Evolutionary conservation across 2,329 filamentous ascomycete genomes (phyloP), one percentile per base, ranked within the genome.

Genomic region (Fusarium sp.): DNA sequence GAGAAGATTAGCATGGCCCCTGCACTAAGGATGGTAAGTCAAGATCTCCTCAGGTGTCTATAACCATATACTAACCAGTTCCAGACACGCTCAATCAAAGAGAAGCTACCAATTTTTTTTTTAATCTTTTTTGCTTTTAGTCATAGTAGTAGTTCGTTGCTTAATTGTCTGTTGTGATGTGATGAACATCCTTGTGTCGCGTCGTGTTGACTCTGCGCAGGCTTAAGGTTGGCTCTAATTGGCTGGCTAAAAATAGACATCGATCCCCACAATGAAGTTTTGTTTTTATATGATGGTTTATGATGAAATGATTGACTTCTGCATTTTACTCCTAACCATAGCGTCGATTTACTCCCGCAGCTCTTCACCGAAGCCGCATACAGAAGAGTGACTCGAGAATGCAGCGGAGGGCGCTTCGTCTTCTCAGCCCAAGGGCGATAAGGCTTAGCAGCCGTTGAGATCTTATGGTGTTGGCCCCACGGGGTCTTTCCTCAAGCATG

Each of bases 1-100:
- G 45, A 47, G 89, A 91, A 92, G 89, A 92, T 92, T 93, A 93
- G 92, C 92, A 93, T 93, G 91, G 91, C 91, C 91, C 89, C 89
- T 91, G 89, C 88, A 91, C 93, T 95, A 96, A 96, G 94, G 94
- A 95, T 96, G 93, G 28, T 30, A 30, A 30, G 28, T 28, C 28
- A 28, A 28, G 28, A 28, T 28, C 28, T 28, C 28, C 28, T 28
- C 28, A 28, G 28, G 8, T 28, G 8, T 28, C 28, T 28, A 28
- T 28, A 8, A 28, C 28, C 28, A 9, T 9, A 28, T 28, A 28
- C 28, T 28, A 30, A 30, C 28, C 28, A 30, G 28, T 3, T 10
- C 8, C 8, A 30, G 28, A 68, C 65, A 68, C 66, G 66, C 63
- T 68, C 55, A 68, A 68, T 68, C 63, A 68, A 68, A 55, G 63